Conservation (phyloP, 192 early-diverging fungal genomes). For the Linnemannia hyalina region DNA sequence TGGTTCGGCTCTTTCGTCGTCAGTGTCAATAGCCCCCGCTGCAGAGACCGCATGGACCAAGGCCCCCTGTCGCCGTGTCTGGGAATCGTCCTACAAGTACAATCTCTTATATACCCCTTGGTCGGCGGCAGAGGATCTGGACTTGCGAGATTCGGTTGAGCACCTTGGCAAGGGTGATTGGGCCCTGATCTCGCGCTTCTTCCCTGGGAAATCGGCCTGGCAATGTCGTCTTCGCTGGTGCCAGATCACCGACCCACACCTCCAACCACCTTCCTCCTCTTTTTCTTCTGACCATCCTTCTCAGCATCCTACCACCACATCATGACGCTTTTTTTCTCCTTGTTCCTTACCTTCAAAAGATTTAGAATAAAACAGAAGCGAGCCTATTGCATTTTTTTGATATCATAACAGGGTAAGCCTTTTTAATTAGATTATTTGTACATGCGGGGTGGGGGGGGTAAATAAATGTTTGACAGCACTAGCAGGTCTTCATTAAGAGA, state of each 20-base stretch:
- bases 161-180: slow-evolving; percentile 25
- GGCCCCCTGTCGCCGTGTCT: slow-evolving; percentile 48
- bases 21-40: background rate
- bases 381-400: background rate
- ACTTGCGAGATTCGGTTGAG: slow-evolving; percentile 20
- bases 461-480: background rate
- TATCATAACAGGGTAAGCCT: background rate
- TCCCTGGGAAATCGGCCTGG: slow-evolving; percentile 49
- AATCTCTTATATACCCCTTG: slow-evolving; percentile 37
- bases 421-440: slow-evolving; percentile 4
- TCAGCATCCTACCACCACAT: background rate
- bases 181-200: slow-evolving; percentile 28
- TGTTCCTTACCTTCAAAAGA: background rate
- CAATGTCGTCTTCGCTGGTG: slow-evolving; percentile 57
- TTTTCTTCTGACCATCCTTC: background rate
- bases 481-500: slow-evolving; percentile 6
- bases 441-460: background rate
- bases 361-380: background rate
- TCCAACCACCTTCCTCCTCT: background rate
- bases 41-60: slow-evolving; percentile 33
- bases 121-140: slow-evolving; percentile 32
- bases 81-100: slow-evolving; percentile 48
- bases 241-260: slow-evolving; percentile 31
- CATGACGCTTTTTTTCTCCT: background rate
- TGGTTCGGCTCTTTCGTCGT: background rate